A percentile compares a stretch with the other conserved stretches of the same genome.
Evolutionary conservation across 2,329 filamentous ascomycete genomes (phyloP).

Genomic region (Alternaria novae-zelandiae): DNA sequence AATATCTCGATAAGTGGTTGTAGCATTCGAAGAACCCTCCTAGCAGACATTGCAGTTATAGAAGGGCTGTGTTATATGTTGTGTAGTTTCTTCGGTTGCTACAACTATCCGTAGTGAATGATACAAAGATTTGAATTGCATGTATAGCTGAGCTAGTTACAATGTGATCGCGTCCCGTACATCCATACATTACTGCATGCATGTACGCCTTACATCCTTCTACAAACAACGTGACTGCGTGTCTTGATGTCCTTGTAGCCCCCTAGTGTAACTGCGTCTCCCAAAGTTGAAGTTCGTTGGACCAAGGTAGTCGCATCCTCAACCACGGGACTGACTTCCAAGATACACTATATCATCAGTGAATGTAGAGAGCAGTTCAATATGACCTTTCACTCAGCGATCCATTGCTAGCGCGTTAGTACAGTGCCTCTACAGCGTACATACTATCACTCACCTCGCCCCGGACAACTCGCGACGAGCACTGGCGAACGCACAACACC

Average conservation of each 20-base stretch:
- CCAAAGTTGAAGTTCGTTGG: no score
- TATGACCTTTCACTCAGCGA: no score
- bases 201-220: no score
- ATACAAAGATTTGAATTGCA: accelerated
- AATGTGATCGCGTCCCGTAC: no score
- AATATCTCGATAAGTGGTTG: not conserved
- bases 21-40: not conserved
- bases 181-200: no score
- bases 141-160: not conserved
- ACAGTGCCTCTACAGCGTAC: not conserved
- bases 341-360: no score
- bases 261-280: no score
- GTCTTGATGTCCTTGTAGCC: no score
- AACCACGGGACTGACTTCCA: no score
- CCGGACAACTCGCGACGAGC: not conserved
- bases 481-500: not conserved
- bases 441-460: accelerated
- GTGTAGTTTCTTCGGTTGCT: not conserved
- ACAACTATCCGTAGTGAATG: accelerated
- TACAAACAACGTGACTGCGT: no score
- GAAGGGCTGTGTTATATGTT: not conserved
- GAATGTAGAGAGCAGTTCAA: no score
- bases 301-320: no score
- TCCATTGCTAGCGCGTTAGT: not conserved
- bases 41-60: not conserved